Base-by-base conservation (phyloP, 2,329 filamentous ascomycete genomes). In the Fusarium sambucinum region DNA sequence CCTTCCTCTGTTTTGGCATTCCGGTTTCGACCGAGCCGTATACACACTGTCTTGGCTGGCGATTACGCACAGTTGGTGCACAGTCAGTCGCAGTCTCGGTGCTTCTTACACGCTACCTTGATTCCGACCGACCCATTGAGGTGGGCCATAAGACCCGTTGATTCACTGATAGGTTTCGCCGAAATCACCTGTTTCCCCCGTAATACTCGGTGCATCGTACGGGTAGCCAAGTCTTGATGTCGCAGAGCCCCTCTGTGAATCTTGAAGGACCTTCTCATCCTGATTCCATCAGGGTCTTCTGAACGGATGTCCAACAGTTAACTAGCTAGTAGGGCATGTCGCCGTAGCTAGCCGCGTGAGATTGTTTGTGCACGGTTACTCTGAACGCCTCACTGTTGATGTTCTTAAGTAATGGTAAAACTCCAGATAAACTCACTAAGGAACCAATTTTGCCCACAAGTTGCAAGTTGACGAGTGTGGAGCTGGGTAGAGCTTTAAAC, bases 1-100 rank as follows among this genome's bases (percentile, higher is more conserved):
- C 41, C n/a, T 13, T 27, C 19, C 72, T 68, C 64, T 51, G 46
- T 16, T 37, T 17, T 25, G 50, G 17, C 41, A 55, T 70, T 47
- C 72, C 72, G 72, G 73, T 13, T 73, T 72, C 73, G 60, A 55
- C 72, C 72, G 72, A 68, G 50, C 72, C 62, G 70, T 74, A 35
- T 32, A 27, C 19, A 14, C 42, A 72, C 58, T 69, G 69, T 64
- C 16, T n/a, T 25, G 2, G 3, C 2, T 38, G 9, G 13, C 16
- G 2, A 6, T 7, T 3, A 9, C 35, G 16, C 16, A 17, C 25
- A 44, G 38, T 40, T 25, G 7, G 23, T 25, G 23, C 23, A 25
- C 8, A 12, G n/a, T 35, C 66, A 70, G 66, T 71, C 19, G 19
- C 23, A n/a, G 21, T 42, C 50, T 50, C 41, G 30, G 46, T 44